Base-by-base conservation (phyloP, 139 green algal species). In the Tetradesmus obliquus region DNA sequence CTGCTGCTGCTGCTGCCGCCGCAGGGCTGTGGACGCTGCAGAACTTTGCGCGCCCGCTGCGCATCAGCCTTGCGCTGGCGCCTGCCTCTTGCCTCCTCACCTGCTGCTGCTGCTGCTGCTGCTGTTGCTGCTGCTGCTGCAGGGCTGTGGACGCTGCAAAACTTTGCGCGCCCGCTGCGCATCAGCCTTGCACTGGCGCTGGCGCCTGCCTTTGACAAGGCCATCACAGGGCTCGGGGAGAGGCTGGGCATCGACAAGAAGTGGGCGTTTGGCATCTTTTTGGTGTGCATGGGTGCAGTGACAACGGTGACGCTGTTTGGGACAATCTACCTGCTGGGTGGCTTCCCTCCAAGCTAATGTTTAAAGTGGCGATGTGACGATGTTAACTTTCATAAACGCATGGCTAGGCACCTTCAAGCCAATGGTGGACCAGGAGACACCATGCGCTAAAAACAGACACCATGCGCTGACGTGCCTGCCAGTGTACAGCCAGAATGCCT, bases 141-240 rank as follows among this genome's bases (percentile, higher is more conserved):
- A 91, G 89, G 89, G 9, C 22, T 92, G 0, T 92, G 89, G 89
- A 45, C 89, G 13, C 20, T 92, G 82, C 89, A 92, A 51, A 92
- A 92, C 66, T 92, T 92, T 79, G 89, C 82, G 19, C 57, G 89
- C 3, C 90, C 90, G 0, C 55, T 89, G 7, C 90, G 90, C n/a
- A 83, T 92, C 66, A 85, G 79, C 66, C 72, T 89, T 3, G 90
- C 90, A 2, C 22, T 92, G 10, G 82, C 90, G 1, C 66, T 92
- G 17, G 90, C 90, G 1, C 90, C 90, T 7, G 66, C 71, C n/a
- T 89, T 89, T 86, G 83, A 92, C 90, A 81, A 82, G 24, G 55
- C 55, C 0, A 92, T 92, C 53, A 89, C 69, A 17, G 4, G 19
- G 0, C 71, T 92, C 15, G 82, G 82, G 2, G 66, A 86, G 19